Evolutionary conservation across 225 moss, liverwort and hornwort genomes (phyloP).

Genomic region (Rhytidiadelphus loreus): DNA sequence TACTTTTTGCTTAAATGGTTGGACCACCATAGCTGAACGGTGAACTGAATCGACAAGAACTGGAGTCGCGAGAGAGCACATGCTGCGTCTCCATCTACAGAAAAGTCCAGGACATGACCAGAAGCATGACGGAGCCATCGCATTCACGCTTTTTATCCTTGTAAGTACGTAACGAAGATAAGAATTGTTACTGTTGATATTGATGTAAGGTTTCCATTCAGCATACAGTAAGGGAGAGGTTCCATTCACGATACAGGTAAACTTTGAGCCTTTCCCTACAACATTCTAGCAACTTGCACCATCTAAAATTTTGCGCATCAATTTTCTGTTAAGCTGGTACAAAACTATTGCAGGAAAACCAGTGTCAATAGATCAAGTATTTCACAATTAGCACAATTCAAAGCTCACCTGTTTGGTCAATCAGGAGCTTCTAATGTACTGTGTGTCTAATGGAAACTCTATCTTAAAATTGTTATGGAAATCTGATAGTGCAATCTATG

Average conservation of each 20-base stretch:
- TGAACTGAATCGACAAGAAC: not conserved
- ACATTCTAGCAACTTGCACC: not conserved
- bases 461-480: not conserved
- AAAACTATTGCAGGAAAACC: not conserved
- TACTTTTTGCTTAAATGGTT: not conserved
- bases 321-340: not conserved
- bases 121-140: conserved; percentile 5
- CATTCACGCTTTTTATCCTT: not conserved
- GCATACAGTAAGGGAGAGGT: not conserved
- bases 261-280: not conserved
- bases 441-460: not conserved
- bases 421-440: no score
- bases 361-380: not conserved
- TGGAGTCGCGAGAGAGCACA: not conserved
- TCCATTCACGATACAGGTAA: not conserved
- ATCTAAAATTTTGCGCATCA: not conserved
- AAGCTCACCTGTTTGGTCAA: not conserved
- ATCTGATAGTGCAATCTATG: not conserved
- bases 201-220: not conserved
- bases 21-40: conserved; percentile 10
- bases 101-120: not conserved
- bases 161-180: not conserved
- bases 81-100: not conserved
- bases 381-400: not conserved
- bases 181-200: not conserved